Conservation (phyloP, 371 early-diverging fungal genomes). For the Syncephalis fuscata region DNA sequence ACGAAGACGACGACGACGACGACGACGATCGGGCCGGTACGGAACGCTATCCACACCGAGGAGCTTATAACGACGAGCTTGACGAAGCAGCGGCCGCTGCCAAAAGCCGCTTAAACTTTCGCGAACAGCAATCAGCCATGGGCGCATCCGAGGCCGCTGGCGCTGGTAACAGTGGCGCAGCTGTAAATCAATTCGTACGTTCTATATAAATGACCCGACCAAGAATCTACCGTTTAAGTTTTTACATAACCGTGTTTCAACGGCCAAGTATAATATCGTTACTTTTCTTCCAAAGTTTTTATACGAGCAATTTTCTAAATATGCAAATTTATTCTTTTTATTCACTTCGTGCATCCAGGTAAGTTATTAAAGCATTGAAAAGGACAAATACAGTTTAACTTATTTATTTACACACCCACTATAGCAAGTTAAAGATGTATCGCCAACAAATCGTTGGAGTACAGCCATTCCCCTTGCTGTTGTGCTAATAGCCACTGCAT, state of each 20-base stretch:
- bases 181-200: background rate
- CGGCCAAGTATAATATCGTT: conserved; percentile 75
- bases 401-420: background rate
- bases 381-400: background rate
- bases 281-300: conserved; percentile 89
- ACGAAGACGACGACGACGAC: no score
- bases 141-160: no score
- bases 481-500: conserved; percentile 82
- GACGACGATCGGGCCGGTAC: no score
- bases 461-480: conserved; percentile 84
- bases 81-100: conserved; percentile 10
- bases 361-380: conserved; percentile 2
- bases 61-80: background rate
- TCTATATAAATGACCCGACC: background rate
- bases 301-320: conserved; percentile 86
- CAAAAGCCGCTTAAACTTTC: conserved; percentile 2
- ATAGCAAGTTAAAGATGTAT: conserved; percentile 69
- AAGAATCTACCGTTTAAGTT: conserved; percentile 22
- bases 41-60: background rate
- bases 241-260: conserved; percentile 68
- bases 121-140: no score
- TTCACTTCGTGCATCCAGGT: conserved; percentile 78
- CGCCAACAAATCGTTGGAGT: conserved; percentile 72
- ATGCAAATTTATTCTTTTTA: conserved; percentile 91
- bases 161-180: background rate